Evolutionary conservation across 495 filamentous ascomycete species (phyloP).

Genomic region (Podospora pseudopauciseta): DNA sequence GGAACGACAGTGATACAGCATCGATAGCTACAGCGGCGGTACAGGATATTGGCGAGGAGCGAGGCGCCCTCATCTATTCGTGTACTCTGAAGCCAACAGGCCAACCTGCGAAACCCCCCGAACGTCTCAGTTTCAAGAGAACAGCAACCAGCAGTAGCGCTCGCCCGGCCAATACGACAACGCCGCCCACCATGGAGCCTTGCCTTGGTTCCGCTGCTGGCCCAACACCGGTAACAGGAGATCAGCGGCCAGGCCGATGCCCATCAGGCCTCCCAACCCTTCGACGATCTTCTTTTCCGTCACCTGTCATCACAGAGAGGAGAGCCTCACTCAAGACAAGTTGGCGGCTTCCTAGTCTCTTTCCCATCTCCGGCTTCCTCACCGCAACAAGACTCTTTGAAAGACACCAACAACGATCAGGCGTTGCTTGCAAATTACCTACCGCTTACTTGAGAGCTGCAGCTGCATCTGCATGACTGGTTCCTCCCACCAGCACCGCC

Average conservation of each 20-base stretch:
- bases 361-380: neutral
- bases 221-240: constrained; percentile 8
- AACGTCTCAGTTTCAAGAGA: constrained; percentile 3
- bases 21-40: neutral
- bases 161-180: constrained; percentile 7
- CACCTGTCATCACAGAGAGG: neutral
- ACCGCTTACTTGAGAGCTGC: neutral
- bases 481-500: constrained; percentile 6
- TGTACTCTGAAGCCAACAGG: neutral
- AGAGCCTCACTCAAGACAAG: neutral
- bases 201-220: constrained; percentile 1
- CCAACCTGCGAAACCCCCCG: neutral
- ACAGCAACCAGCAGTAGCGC: constrained; percentile 4
- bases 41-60: neutral
- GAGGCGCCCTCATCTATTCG: neutral
- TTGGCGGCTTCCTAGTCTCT: neutral
- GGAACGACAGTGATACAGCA: neutral
- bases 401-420: neutral
- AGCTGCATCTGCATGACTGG: constrained; percentile 1
- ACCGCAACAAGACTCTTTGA: neutral
- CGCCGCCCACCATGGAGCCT: constrained; percentile 2
- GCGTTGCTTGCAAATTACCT: neutral
- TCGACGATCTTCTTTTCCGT: constrained; percentile 6
- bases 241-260: constrained; percentile 5
- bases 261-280: constrained; percentile 5